Base-by-base conservation (phyloP, 805 yeast species). In the Scheffersomyces ergatensis region DNA sequence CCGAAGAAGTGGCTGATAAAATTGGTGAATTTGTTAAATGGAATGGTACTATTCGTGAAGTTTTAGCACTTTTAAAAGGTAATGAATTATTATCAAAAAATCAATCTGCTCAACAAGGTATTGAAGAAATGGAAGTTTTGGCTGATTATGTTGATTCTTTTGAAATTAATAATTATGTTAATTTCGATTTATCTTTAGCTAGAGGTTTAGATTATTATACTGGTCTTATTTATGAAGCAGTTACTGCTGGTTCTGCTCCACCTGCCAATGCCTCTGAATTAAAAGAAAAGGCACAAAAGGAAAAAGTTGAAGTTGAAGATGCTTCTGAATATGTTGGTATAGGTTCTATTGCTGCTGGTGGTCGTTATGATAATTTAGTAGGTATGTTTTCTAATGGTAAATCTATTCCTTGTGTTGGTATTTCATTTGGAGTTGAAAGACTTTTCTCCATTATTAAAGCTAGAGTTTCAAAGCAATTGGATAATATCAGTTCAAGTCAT, bases 281-380 rank as follows among this genome's bases (percentile, higher is more conserved):
- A 62, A 83, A 80, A 60, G 72, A 65, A 15, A 67, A 67, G 52
- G 64, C 64, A n/a, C 47, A 45, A 18, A 54, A 55, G 38, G 63
- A 68, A 50, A 62, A 57, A 37, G 53, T 42, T 27, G 86, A 77
- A 14, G 92, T 78, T 38, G 97, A 89, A 50, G 97, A 93, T 64
- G 97, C 96, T 42, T 86, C 95, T 39, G 97, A 88, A 49, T 89
- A 86, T 54, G 98, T 93, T 40, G 99, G 99, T 53, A 96, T 92
- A 33, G 99, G 99, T 26, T 93, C 99, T 5, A 89, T 93, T 57
- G 96, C 97, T 38, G 99, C 96, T 37, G 99, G 99, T 69, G 99
- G 99, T 49, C 87, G 99, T 65, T 93, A 93, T 65, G 99, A 93
- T 65, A 85, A 85, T 55, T 78, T 93, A 45, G 98, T 93, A 29